Evolutionary conservation across 2,329 filamentous ascomycete species (phyloP).

Genomic region (Macroventuria anomochaeta): DNA sequence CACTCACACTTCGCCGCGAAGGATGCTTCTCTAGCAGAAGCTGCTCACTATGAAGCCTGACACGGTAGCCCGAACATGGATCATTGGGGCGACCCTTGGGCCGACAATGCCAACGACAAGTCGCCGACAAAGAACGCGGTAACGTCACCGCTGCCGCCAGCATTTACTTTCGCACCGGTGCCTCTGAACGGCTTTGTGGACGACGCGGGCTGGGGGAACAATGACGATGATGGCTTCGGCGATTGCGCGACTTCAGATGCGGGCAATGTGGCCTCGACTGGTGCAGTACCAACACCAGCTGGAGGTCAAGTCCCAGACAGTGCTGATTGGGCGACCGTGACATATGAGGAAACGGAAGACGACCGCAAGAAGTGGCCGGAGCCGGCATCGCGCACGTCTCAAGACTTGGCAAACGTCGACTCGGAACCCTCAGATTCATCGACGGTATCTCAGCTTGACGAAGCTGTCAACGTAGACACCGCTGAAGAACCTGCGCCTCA

Average conservation of each 20-base stretch:
- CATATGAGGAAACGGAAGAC: background rate
- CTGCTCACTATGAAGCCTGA: constrained; percentile 47
- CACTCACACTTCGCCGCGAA: constrained; percentile 14
- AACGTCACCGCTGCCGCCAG: constrained; percentile 26
- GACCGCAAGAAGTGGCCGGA: constrained; percentile 21
- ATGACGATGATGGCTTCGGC: constrained; percentile 38
- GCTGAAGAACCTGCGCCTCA: constrained; percentile 21
- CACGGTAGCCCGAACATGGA: constrained; percentile 45
- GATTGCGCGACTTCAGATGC: constrained; percentile 34
- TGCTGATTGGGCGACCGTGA: constrained; percentile 14
- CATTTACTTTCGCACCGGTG: constrained; percentile 23
- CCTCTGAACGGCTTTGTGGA: constrained; percentile 43
- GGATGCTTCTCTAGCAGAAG: constrained; percentile 41
- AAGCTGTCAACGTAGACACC: constrained; percentile 24
- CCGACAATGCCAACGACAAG: constrained; percentile 41
- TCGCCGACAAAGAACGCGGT: constrained; percentile 34
- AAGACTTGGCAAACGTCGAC: constrained; percentile 25
- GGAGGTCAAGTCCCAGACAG: constrained; percentile 1
- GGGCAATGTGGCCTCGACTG: constrained; percentile 1
- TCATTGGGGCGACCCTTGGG: constrained; percentile 53
- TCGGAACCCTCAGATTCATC: constrained; percentile 43
- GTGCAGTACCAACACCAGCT: background rate
- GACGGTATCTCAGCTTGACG: constrained; percentile 29
- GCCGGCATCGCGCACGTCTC: constrained; percentile 11
- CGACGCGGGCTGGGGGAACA: constrained; percentile 46